Conservation (phyloP, 495 filamentous ascomycete genomes). For the Bathelium albidoporum region DNA sequence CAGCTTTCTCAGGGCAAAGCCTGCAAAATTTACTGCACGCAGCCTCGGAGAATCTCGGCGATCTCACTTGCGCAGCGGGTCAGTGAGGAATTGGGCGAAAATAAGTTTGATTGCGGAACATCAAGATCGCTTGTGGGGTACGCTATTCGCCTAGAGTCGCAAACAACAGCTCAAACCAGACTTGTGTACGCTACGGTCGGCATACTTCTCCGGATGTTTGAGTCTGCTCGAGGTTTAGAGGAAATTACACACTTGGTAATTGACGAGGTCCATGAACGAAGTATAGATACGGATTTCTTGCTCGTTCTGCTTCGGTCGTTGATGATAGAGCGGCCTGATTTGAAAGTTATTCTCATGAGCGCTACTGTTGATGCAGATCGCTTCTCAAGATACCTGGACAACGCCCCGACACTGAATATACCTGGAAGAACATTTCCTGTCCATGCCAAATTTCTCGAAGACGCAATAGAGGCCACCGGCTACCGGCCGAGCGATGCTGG, state of each 20-base stretch:
- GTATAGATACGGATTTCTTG: slow-evolving; percentile 92
- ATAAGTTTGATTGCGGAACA: slow-evolving; percentile 70
- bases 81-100: slow-evolving; percentile 87
- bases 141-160: slow-evolving; percentile 83
- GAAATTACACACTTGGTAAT: slow-evolving; percentile 89
- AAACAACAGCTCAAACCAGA: slow-evolving; percentile 65
- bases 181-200: slow-evolving; percentile 80
- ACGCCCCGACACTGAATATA: slow-evolving; percentile 76
- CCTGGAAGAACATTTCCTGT: slow-evolving; percentile 93
- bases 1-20: slow-evolving; percentile 66
- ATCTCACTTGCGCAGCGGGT: slow-evolving; percentile 86
- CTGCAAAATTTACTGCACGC: slow-evolving; percentile 91
- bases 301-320: slow-evolving; percentile 80
- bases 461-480: slow-evolving; percentile 74
- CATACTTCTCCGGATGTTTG: slow-evolving; percentile 94
- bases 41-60: slow-evolving; percentile 92
- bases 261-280: slow-evolving; percentile 88
- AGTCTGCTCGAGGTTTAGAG: slow-evolving; percentile 69
- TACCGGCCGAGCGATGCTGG: slow-evolving; percentile 52
- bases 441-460: slow-evolving; percentile 74
- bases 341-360: slow-evolving; percentile 89
- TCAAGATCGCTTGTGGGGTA: slow-evolving; percentile 79
- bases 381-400: slow-evolving; percentile 77
- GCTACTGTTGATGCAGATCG: slow-evolving; percentile 86
- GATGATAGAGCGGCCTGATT: slow-evolving; percentile 55